Conservation (phyloP, 306 rosid genomes). For the Vicia faba region DNA sequence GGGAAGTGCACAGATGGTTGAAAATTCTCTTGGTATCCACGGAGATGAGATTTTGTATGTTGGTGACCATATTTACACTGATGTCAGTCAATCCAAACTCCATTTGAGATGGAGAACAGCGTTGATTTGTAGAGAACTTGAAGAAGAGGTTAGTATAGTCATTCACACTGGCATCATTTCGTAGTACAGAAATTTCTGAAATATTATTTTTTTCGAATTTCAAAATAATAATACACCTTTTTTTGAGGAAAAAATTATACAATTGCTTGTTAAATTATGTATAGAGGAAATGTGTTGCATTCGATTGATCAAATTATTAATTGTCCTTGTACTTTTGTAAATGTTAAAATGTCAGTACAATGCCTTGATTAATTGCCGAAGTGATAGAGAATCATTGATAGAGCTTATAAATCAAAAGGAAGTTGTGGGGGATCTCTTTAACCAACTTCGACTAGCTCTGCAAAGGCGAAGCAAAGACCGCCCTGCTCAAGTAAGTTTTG, state of each 20-base stretch:
- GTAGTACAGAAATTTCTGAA: conserved; percentile 16
- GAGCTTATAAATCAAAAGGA: conserved; percentile 96
- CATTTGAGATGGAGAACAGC: conserved; percentile 98
- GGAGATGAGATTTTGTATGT: conserved; percentile 98
- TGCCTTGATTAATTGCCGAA: conserved; percentile 70
- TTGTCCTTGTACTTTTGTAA: conserved; percentile 32
- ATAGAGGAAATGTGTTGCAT: conserved; percentile 19
- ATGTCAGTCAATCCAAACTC: conserved; percentile 95
- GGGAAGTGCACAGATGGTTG: conserved; percentile 96
- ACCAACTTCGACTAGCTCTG: conserved; percentile 92
- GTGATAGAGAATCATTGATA: conserved; percentile 66
- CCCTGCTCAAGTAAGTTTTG: conserved; percentile 91
- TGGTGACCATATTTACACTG: conserved; percentile 97
- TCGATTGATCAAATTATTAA: conserved; percentile 35
- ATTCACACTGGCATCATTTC: conserved; percentile 17
- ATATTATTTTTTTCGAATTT: conserved; percentile 1
- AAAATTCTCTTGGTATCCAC: conserved; percentile 76
- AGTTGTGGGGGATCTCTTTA: conserved; percentile 87
- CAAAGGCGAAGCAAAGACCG: conserved; percentile 82
- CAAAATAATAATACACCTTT: neutral
- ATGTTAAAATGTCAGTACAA: conserved; percentile 69
- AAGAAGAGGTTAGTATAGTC: conserved; percentile 77
- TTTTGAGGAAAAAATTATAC: neutral
- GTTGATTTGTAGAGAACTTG: conserved; percentile 88
- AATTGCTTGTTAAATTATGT: conserved; percentile 10